Percentiles rank a stretch among this genome's conserved stretches.
Evolutionary conservation across 2,329 filamentous ascomycete genomes (phyloP).

Genomic region (Eurotiales sp.): DNA sequence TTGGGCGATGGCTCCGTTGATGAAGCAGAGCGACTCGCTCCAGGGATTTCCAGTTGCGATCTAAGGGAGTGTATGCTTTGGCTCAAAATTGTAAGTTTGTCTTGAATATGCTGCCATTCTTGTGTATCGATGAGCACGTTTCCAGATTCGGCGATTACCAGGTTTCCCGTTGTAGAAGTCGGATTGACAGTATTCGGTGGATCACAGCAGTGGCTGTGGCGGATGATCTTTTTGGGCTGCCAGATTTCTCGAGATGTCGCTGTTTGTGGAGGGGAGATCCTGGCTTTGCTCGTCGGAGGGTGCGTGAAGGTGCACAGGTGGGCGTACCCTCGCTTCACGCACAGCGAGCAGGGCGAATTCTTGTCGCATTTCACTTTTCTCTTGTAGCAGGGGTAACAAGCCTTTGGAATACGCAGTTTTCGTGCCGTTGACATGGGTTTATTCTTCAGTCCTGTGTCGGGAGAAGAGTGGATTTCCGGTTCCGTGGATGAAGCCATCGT

Average conservation of each 20-base stretch:
- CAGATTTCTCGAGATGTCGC: background rate
- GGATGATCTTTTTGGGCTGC: background rate
- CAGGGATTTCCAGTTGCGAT: constrained; percentile 33
- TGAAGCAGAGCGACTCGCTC: constrained; percentile 17
- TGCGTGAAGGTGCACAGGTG: constrained; percentile 48
- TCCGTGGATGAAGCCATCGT: constrained; percentile 5
- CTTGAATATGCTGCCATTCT: constrained; percentile 42
- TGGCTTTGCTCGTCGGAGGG: constrained; percentile 37
- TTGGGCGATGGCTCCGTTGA: constrained; percentile 17
- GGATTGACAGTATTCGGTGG: too few species aligned
- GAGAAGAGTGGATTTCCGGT: constrained; percentile 1
- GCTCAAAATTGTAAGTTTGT: constrained; percentile 39
- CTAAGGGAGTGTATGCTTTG: constrained; percentile 36
- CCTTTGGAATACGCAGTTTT: constrained; percentile 44
- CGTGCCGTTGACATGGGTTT: constrained; percentile 11
- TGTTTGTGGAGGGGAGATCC: constrained; percentile 8
- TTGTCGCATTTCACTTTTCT: constrained; percentile 49
- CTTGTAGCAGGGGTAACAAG: constrained; percentile 44
- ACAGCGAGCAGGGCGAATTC: constrained; percentile 46
- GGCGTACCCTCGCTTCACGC: constrained; percentile 47
- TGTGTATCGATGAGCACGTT: constrained; percentile 38
- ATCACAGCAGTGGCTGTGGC: background rate
- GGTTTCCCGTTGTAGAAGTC: constrained; percentile 7
- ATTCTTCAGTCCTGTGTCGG: background rate
- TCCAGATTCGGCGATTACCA: constrained; percentile 15